phyloP scores from a whole-genome alignment of 306 rosid genomes.

The Malus sieversii region DNA sequence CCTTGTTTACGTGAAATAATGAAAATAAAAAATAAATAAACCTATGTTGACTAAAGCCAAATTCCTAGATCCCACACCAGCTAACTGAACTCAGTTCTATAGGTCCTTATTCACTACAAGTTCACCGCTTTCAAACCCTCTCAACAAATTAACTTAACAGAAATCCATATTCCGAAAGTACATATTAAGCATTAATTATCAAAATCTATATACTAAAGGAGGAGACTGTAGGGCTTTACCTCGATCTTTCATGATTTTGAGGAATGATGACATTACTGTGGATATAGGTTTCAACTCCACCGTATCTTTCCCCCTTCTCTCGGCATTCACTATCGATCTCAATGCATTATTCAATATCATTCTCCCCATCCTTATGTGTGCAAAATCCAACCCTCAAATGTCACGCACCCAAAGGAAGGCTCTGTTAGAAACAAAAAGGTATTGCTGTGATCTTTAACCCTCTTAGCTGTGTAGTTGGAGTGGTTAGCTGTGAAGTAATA shows the following conservation, averaged over 20 bases:
- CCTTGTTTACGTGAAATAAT: background rate
- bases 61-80: background rate
- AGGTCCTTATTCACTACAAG: background rate
- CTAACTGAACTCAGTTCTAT: background rate
- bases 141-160: background rate
- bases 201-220: background rate
- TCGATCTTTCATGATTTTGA: slow-evolving; percentile 68
- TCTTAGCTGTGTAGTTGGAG: background rate
- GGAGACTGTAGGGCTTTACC: slow-evolving; percentile 29
- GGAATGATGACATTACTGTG: slow-evolving; percentile 71
- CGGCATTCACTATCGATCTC: slow-evolving; percentile 75
- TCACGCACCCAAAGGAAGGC: background rate
- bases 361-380: slow-evolving; percentile 52
- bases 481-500: background rate
- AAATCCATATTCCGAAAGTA: background rate
- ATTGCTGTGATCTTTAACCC: background rate
- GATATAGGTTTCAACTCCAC: slow-evolving; percentile 76
- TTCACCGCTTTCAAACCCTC: background rate
- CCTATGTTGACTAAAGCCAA: background rate
- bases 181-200: background rate
- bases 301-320: slow-evolving; percentile 59
- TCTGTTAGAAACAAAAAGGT: background rate
- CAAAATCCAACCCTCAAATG: background rate
- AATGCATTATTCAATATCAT: slow-evolving; percentile 73
- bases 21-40: background rate